Evolutionary conservation across 169 alveolate species (phyloP), one percentile per base, ranked within the genome.

Genomic region (Cryptosporidium sp.): DNA sequence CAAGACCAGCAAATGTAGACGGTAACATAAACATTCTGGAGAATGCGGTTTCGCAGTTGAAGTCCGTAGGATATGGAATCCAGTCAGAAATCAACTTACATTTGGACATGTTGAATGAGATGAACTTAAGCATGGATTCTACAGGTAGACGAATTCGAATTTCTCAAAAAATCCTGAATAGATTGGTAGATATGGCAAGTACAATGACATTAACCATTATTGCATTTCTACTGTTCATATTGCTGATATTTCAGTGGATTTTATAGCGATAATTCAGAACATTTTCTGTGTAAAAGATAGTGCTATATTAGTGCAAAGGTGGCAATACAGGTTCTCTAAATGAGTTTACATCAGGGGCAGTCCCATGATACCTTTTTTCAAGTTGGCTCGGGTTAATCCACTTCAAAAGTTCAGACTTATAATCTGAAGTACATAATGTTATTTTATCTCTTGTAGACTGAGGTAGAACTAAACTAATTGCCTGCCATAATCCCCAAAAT

Each of bases 401-500:
- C 37, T 43, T 80, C 35, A 62, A 29, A 16, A 80, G 43, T 10
- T 80, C 89, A 65, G 65, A 41, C 43, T 59, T 80, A n/a, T 80
- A 80, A 51, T 80, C 89, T 21, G 89, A 80, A 9, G 89, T 80
- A 16, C 73, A 80, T 23, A 80, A 31, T 12, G 37, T 58, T 18
- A 80, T 80, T 23, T 80, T 80, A 29, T 80, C 89, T 23, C 89
- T 16, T 4, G 89, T 80, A 21, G 89, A 80, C 45, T 80, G 89
- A 43, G 94, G 95, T n/a, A 93, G 86, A 51, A 93, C 93, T 5
- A 91, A 85, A 41, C 93, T 85, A 41, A 93, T 86, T 45, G 92
- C 89, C 74, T 93, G 93, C 95, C 95, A 93, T 10, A 93, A 51
- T 6, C 95, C 91, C 93, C 93, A 91, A 45, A 91, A 91, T 18